These are phyloP conservation scores for Aspergillus intermedius DNA, from an alignment of 2,329 filamentous ascomycete species.

Conservation along the genomic window DNA sequence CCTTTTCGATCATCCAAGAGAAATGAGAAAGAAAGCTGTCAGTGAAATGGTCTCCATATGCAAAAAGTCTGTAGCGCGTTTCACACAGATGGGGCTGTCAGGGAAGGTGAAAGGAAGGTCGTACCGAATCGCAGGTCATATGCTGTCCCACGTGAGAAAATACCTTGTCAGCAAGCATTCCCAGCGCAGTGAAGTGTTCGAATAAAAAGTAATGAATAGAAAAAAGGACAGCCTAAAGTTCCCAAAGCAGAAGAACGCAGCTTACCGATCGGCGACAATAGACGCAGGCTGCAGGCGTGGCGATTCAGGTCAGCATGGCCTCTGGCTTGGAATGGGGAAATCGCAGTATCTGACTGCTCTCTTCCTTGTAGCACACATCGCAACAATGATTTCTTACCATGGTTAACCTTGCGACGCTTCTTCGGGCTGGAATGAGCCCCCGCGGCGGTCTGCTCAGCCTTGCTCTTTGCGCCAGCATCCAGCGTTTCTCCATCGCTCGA, in stretches of 20 bases:
- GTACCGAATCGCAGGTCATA: slow-evolving; percentile 89
- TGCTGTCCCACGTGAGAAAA: slow-evolving; percentile 54
- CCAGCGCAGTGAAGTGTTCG: slow-evolving; percentile 5
- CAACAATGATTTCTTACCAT: slow-evolving; percentile 55
- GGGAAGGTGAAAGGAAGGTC: slow-evolving; percentile 28
- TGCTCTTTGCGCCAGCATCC: slow-evolving; percentile 27
- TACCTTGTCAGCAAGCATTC: slow-evolving; percentile 41
- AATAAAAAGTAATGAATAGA: slow-evolving; percentile 11
- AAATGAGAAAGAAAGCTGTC: slow-evolving; percentile 17
- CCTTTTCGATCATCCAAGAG: slow-evolving; percentile 51
- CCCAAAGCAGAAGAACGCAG: slow-evolving; percentile 26
- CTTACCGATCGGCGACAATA: slow-evolving; percentile 88
- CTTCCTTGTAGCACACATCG: slow-evolving; percentile 22
- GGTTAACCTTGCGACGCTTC: slow-evolving; percentile 84
- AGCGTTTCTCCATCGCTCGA: slow-evolving; percentile 16
- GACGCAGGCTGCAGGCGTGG: slow-evolving; percentile 63
- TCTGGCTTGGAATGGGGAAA: slow-evolving; percentile 1
- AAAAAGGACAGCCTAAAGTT: neutral
- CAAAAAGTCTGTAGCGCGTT: slow-evolving; percentile 15
- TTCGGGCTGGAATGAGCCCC: slow-evolving; percentile 54
- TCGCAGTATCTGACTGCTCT: slow-evolving; percentile 6
- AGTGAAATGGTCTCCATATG: slow-evolving; percentile 17
- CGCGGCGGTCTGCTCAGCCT: slow-evolving; percentile 27
- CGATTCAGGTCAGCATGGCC: slow-evolving; percentile 17
- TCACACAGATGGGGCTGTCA: slow-evolving; percentile 13